phyloP scores from a whole-genome alignment of 2,329 filamentous ascomycete genomes.

The Polychaeton citri region DNA sequence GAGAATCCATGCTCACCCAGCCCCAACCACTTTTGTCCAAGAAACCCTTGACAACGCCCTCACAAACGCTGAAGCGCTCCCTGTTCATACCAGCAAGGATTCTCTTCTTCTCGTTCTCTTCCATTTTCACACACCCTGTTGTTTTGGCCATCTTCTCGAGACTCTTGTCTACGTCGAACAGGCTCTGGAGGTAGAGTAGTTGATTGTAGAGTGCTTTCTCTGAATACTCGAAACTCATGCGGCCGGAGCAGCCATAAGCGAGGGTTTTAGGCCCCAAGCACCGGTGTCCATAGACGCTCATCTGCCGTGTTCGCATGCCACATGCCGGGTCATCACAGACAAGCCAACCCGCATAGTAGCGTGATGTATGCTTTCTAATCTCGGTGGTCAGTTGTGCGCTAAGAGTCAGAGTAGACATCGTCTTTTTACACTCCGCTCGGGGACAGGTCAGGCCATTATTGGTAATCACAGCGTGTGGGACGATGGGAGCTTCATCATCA shows the following conservation, averaged over 20 bases:
- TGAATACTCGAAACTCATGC: conserved; percentile 75
- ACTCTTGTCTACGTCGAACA: conserved; percentile 86
- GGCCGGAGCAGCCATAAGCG: conserved; percentile 69
- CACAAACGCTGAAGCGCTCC: conserved; percentile 61
- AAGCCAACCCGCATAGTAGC: conserved; percentile 88
- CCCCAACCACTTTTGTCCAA: conserved; percentile 25
- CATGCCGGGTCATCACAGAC: conserved; percentile 83
- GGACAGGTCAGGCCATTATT: conserved; percentile 64
- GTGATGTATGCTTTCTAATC: conserved; percentile 61
- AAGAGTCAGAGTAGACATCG: conserved; percentile 57
- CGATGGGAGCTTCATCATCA: conserved; percentile 12
- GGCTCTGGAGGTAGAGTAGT: conserved; percentile 66
- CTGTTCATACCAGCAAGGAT: conserved; percentile 76
- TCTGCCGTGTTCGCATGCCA: conserved; percentile 74
- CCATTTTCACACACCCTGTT: conserved; percentile 18
- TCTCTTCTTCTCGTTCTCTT: conserved; percentile 46
- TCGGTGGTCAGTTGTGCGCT: conserved; percentile 79
- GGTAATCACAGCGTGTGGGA: conserved; percentile 46
- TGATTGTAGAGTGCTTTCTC: conserved; percentile 95
- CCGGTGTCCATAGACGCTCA: conserved; percentile 81
- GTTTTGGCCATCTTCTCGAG: conserved; percentile 29
- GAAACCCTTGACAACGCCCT: conserved; percentile 54
- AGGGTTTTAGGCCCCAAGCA: conserved; percentile 81
- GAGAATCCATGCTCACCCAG: conserved; percentile 35
- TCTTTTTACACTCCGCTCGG: conserved; percentile 45